phyloP scores from a whole-genome alignment of 2,329 filamentous ascomycete species.

The Macrophomina pseudophaseolina region DNA sequence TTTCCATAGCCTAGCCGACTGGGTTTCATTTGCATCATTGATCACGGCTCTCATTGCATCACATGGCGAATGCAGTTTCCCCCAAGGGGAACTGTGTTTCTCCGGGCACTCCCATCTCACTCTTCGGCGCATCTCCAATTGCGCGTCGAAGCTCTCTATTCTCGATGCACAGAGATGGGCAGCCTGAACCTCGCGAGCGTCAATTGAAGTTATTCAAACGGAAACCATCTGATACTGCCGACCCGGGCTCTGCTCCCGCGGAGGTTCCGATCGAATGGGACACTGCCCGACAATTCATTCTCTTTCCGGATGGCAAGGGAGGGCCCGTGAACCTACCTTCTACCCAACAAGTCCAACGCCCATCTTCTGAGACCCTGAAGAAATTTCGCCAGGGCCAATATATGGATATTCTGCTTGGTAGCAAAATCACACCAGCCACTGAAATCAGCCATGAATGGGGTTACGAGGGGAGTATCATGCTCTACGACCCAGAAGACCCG shows the following conservation, averaged over 20 bases:
- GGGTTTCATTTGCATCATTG: no score
- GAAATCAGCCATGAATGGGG: conserved; percentile 3
- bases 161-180: not conserved
- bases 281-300: not conserved
- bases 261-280: conserved; percentile 4
- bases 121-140: not conserved
- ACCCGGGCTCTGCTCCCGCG: not conserved
- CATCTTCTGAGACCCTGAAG: not conserved
- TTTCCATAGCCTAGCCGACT: not conserved
- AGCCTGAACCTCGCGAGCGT: not conserved
- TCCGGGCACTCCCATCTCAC: not conserved
- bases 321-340: not conserved
- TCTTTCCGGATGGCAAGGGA: not conserved
- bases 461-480: not conserved
- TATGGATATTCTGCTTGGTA: not conserved
- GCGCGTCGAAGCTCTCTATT: not conserved
- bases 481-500: not conserved
- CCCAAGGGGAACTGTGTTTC: not conserved
- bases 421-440: not conserved
- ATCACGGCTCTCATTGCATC: not conserved
- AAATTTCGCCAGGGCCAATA: not conserved
- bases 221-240: not conserved
- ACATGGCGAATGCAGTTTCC: not conserved
- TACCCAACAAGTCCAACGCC: not conserved
- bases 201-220: not conserved